Evolutionary conservation across 2,329 filamentous ascomycete genomes (phyloP).

Genomic region (Aspergillus nomiae): DNA sequence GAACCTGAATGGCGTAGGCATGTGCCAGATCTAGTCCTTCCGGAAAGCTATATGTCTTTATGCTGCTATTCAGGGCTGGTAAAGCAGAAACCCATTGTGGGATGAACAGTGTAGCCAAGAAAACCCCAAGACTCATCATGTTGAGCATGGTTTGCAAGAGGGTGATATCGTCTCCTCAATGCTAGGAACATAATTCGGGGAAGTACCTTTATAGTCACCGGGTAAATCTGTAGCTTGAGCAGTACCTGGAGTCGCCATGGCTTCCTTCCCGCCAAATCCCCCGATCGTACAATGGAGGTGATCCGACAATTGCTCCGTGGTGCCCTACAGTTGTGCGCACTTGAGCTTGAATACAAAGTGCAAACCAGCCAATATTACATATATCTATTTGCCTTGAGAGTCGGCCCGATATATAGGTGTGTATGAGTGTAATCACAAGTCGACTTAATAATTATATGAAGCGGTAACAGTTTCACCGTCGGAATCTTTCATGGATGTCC

Average conservation of each 20-base stretch:
- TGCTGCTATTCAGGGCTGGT: background rate
- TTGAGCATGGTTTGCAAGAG: background rate
- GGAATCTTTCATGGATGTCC: too few species aligned
- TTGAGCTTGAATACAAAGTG: background rate
- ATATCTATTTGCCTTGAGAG: accelerated
- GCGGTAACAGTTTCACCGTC: background rate
- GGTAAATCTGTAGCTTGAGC: background rate
- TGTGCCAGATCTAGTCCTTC: background rate
- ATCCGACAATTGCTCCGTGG: background rate
- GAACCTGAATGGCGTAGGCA: background rate
- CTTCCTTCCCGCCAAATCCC: background rate
- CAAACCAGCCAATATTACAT: background rate
- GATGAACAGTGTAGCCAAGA: background rate
- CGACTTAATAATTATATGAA: background rate
- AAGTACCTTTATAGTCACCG: background rate
- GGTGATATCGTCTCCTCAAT: background rate
- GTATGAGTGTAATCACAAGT: background rate
- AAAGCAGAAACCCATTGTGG: background rate
- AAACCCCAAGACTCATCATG: background rate
- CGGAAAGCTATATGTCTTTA: background rate
- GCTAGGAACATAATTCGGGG: accelerated
- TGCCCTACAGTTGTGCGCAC: background rate
- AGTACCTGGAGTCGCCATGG: background rate
- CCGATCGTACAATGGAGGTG: background rate
- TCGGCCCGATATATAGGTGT: accelerated